A percentile compares a stretch with the other conserved stretches of the same genome.
Conservation (phyloP, 2,329 filamentous ascomycete species). For the Nigrospora sphaerica region DNA sequence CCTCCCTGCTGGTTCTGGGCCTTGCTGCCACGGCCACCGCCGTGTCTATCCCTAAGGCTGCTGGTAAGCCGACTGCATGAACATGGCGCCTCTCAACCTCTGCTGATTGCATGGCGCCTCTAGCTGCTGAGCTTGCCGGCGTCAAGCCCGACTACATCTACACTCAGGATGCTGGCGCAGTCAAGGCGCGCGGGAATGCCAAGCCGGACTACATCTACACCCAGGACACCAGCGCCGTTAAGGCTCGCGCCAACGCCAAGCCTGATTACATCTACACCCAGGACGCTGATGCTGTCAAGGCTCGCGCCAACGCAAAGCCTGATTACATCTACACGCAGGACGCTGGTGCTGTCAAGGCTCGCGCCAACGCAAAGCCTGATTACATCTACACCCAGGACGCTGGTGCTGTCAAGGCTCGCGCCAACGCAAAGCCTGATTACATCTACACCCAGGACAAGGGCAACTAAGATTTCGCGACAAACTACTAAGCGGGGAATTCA, state of each 20-base stretch:
- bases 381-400: neutral
- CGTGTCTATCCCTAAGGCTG: no score
- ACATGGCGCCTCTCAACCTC: no score
- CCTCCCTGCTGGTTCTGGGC: neutral
- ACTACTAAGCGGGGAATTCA: no score
- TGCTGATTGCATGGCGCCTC: no score
- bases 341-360: neutral
- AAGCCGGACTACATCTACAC: neutral
- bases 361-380: neutral
- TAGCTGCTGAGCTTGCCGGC: neutral
- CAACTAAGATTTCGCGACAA: no score
- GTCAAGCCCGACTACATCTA: neutral
- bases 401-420: neutral
- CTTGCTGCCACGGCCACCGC: neutral
- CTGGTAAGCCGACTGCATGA: no score
- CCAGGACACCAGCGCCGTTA: neutral
- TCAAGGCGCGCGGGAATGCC: neutral
- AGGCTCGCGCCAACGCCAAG: neutral
- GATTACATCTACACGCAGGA: neutral
- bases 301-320: neutral
- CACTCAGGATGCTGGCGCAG: neutral
- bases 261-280: neutral
- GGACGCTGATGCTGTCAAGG: neutral
- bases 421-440: neutral
- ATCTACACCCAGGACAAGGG: neutral